A percentile compares a stretch with the other conserved stretches of the same genome.
Evolutionary conservation across 2,329 filamentous ascomycete species (phyloP).

Genomic region (Akanthomyces lecanii): DNA sequence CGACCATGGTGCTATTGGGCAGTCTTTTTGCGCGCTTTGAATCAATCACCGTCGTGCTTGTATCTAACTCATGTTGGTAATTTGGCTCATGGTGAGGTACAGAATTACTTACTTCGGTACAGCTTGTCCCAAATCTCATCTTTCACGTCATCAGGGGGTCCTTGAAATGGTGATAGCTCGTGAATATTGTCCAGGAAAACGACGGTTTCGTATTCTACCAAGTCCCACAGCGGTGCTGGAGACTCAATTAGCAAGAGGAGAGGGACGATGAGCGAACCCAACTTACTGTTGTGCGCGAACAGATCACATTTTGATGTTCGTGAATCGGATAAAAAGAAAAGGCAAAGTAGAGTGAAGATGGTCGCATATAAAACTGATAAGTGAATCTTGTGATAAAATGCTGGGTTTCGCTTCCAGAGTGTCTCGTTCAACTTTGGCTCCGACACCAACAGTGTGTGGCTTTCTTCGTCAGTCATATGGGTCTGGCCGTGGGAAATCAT

Average conservation of each 20-base stretch:
- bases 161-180: neutral
- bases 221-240: neutral
- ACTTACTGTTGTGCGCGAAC: neutral
- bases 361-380: neutral
- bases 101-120: neutral
- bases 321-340: neutral
- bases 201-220: neutral
- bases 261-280: neutral
- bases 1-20: neutral
- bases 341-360: neutral
- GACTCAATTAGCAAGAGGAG: neutral
- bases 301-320: neutral
- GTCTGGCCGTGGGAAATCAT: too few relatives aligned
- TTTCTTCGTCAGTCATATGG: neutral
- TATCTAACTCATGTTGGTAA: neutral
- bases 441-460: neutral
- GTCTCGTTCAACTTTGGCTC: neutral
- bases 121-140: neutral
- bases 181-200: neutral
- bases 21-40: neutral
- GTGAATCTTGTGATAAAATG: neutral
- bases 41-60: neutral
- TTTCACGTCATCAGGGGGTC: neutral
- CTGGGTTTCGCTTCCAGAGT: neutral
- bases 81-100: neutral